phyloP scores from a whole-genome alignment of 257 asterid genomes.

The Solanum acaule region DNA sequence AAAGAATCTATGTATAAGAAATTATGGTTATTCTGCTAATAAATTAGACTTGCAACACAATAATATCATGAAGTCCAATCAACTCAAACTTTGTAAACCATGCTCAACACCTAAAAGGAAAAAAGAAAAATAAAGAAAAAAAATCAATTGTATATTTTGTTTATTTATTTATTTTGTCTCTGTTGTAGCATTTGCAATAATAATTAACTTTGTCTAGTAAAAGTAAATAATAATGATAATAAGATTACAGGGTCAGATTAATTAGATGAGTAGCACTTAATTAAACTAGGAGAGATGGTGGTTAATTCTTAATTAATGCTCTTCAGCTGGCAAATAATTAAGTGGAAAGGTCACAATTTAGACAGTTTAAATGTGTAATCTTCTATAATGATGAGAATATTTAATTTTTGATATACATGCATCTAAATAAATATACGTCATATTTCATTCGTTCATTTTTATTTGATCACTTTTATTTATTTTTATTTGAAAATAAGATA shows the following conservation, averaged over 20 bases:
- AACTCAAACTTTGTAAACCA: neutral
- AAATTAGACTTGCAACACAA: neutral
- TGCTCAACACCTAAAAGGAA: neutral
- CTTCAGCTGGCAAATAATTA: constrained; percentile 6
- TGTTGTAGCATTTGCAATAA: neutral
- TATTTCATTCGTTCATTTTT: too few relatives aligned
- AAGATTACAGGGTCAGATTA: neutral
- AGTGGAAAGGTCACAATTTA: neutral
- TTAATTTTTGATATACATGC: neutral
- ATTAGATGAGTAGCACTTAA: neutral
- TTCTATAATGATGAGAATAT: neutral
- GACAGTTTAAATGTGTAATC: neutral
- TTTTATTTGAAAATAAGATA: neutral
- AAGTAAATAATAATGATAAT: neutral
- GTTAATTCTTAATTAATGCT: neutral
- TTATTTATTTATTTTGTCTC: neutral
- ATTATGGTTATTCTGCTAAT: neutral
- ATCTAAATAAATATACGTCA: neutral
- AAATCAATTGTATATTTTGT: neutral
- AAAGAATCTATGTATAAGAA: neutral
- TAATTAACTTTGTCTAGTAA: neutral
- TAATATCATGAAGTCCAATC: neutral
- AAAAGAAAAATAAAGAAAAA: neutral
- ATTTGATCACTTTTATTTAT: neutral
- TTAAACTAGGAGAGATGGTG: neutral